Percentiles rank a stretch among this genome's conserved stretches.
Conservation (phyloP, 2,329 filamentous ascomycete species). For the Fusarium albidum region DNA sequence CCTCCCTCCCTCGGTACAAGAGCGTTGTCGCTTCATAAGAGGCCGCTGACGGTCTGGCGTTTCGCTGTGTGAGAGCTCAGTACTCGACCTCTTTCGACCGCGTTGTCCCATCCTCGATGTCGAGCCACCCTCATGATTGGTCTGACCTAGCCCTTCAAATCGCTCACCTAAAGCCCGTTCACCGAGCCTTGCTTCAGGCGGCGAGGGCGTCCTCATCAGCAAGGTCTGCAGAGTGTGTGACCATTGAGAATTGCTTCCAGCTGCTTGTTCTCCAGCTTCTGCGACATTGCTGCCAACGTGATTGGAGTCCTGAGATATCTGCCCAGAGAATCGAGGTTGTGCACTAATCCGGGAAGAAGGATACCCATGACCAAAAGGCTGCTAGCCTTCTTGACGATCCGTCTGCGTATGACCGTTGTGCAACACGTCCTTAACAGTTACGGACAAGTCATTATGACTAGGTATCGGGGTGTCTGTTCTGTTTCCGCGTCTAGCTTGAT, state of each 20-base stretch:
- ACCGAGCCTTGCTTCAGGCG: not conserved
- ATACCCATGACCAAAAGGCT: constrained; percentile 16
- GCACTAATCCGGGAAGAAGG: not conserved
- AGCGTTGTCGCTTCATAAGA: constrained; percentile 31
- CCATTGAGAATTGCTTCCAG: constrained; percentile 16
- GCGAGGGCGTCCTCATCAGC: constrained; percentile 32
- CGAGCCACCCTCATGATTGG: not conserved
- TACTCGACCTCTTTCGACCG: constrained; percentile 14
- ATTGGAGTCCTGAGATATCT: constrained; percentile 1
- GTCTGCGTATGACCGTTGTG: constrained; percentile 15
- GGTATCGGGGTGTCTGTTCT: constrained; percentile 10
- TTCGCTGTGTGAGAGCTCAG: constrained; percentile 1
- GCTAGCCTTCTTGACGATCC: constrained; percentile 34
- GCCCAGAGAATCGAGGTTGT: constrained; percentile 4
- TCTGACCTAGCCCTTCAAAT: constrained; percentile 1
- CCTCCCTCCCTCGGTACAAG: constrained; percentile 24
- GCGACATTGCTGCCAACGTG: not conserved
- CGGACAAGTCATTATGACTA: constrained; percentile 21
- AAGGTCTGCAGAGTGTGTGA: constrained; percentile 28
- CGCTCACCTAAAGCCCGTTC: not conserved
- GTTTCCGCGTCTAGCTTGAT: constrained; percentile 19
- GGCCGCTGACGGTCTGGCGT: constrained; percentile 29
- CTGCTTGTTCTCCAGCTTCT: not conserved
- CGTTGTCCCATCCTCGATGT: constrained; percentile 12
- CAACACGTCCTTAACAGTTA: constrained; percentile 20